Evolutionary conservation across 2,329 filamentous ascomycete genomes (phyloP).

Genomic region (Fusarium cyanostomum): DNA sequence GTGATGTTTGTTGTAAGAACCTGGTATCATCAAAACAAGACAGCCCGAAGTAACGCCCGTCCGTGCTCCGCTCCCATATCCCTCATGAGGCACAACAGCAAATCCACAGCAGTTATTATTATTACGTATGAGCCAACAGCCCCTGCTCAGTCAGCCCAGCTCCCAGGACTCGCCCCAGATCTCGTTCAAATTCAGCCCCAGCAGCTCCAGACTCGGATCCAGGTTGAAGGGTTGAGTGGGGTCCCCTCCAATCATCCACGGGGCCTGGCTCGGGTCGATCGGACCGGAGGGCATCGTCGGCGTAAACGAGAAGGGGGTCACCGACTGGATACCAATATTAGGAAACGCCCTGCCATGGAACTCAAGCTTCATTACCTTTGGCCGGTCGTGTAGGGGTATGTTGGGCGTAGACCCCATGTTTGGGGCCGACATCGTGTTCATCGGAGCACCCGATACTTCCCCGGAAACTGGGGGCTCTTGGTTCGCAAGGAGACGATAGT

Average conservation of each 20-base stretch:
- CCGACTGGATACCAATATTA: conserved; percentile 51
- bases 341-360: conserved; percentile 38
- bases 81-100: conserved; percentile 7
- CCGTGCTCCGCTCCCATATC: conserved; percentile 10
- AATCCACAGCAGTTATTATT: conserved; percentile 35
- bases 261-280: conserved; percentile 48
- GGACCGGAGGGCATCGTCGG: conserved; percentile 48
- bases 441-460: conserved; percentile 38
- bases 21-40: conserved; percentile 38
- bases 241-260: conserved; percentile 48
- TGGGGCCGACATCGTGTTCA: conserved; percentile 37
- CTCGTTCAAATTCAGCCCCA: conserved; percentile 64
- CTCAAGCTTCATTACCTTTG: conserved; percentile 51
- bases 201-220: conserved; percentile 63
- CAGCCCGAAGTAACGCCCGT: conserved; percentile 15
- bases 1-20: conserved; percentile 20
- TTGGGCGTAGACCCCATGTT: conserved; percentile 44
- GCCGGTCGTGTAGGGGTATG: conserved; percentile 49
- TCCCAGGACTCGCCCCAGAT: conserved; percentile 64
- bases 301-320: conserved; percentile 54
- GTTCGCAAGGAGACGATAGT: conserved; percentile 65
- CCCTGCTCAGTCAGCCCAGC: conserved; percentile 47
- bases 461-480: conserved; percentile 58
- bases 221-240: conserved; percentile 56
- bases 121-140: conserved; percentile 34